phyloP scores from a whole-genome alignment of 2,329 filamentous ascomycete species.

The Calycina herbarum region DNA sequence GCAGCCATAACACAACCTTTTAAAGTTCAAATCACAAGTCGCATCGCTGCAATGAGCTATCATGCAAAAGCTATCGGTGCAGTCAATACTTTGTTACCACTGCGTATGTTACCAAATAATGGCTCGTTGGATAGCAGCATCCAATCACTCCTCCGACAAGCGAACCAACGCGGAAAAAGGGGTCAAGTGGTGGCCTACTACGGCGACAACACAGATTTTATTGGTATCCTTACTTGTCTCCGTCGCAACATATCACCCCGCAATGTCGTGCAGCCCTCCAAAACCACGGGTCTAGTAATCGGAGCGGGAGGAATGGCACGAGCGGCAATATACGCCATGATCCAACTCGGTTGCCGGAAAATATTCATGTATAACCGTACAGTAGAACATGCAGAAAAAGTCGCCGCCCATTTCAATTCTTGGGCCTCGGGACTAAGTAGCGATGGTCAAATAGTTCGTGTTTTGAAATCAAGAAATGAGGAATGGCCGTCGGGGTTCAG shows the following conservation, averaged over 20 bases:
- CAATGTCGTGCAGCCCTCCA: constrained; percentile 57
- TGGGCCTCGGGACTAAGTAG: constrained; percentile 34
- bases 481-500: constrained; percentile 64
- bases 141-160: constrained; percentile 39
- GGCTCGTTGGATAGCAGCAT: constrained; percentile 51
- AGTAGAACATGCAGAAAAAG: constrained; percentile 58
- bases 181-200: constrained; percentile 70
- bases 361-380: constrained; percentile 77
- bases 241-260: constrained; percentile 71
- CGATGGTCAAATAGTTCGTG: constrained; percentile 38
- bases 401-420: constrained; percentile 69
- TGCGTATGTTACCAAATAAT: constrained; percentile 46
- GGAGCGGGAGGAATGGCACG: constrained; percentile 76
- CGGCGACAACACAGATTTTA: constrained; percentile 81
- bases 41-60: constrained; percentile 65
- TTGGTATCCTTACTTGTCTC: constrained; percentile 73
- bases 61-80: constrained; percentile 75
- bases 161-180: constrained; percentile 58
- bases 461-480: constrained; percentile 58
- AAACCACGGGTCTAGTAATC: constrained; percentile 54
- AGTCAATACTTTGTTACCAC: constrained; percentile 73
- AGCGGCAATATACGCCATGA: constrained; percentile 74
- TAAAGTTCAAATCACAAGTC: constrained; percentile 68
- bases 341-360: constrained; percentile 73
- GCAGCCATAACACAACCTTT: constrained; percentile 72